Evolutionary conservation across 805 yeast genomes (phyloP), one percentile per base, ranked within the genome.

Genomic region (Candida bentonensis): DNA sequence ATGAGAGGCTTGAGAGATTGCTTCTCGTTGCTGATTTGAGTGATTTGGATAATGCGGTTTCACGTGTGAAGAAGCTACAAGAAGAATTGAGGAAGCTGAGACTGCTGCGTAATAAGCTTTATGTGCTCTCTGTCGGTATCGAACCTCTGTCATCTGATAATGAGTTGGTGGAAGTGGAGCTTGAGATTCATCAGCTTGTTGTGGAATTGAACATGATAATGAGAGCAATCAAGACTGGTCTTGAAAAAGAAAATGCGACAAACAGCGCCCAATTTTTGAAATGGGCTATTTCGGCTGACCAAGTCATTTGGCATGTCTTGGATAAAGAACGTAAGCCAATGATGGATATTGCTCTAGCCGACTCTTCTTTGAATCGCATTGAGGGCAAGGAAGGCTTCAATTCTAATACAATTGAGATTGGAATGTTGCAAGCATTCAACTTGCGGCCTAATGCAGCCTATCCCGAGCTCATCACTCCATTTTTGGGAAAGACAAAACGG

Each of bases 401-500:
- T 48, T 59, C 68, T 17, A 86, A 85, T 54, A 61, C 68, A 11
- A 62, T 83, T 3, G 72, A 69, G 36, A 67, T 88, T 15, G 69
- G 69, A 3, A 69, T 74, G 65, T 61, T 88, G 47, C 84, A 80
- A 52, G 86, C 83, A 0, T 70, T 79, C 53, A 84, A 85, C 54
- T 61, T 82, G 44, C 75, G 73, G 44, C 63, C 64, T 13, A 61
- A 69, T 17, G 73, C 83, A 0, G 55, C 71, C 1, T 83, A 79
- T 53, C 88, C 92, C 0, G 87, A 84, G 50, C 61, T 89, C 22
- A 60, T 89, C 17, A 66, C 81, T 1, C 79, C 85, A 1, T 72
- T 57, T 47, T 51, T 55, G 33, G 53, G 44, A 23, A 48, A 52
- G 13, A 64, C 63, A 27, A 44, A 22, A 13, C 9, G 17, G 13